These are phyloP conservation scores for Ceratobasidium sp. DNA, from an alignment of 1,284 basidiomycete genomes.

Conservation along the genomic window DNA sequence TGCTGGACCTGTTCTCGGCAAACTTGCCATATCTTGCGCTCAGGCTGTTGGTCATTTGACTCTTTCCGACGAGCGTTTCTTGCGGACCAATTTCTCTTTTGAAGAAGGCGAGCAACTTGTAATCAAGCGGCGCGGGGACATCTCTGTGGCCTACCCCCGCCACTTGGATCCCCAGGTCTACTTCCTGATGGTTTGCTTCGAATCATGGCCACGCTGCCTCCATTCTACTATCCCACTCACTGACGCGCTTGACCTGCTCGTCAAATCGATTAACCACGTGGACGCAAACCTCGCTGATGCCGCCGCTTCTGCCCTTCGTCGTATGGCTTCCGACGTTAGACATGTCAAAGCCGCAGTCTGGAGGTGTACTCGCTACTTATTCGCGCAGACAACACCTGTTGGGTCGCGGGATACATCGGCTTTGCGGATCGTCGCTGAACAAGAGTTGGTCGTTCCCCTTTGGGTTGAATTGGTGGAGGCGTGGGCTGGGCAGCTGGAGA, in stretches of 20 bases:
- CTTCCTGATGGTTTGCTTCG: conserved; percentile 80
- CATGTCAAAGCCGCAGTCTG: conserved; percentile 70
- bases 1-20: conserved; percentile 66
- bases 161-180: conserved; percentile 70
- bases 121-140: conserved; percentile 72
- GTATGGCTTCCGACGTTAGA: conserved; percentile 71
- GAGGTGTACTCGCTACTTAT: conserved; percentile 78
- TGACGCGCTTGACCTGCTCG: conserved; percentile 80
- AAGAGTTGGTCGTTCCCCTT: conserved; percentile 65
- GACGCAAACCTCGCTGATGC: conserved; percentile 77
- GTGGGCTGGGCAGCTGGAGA: conserved; percentile 63
- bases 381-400: conserved; percentile 69
- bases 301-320: conserved; percentile 72
- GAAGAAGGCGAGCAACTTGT: conserved; percentile 73
- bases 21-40: conserved; percentile 70
- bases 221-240: conserved; percentile 60
- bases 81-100: conserved; percentile 66
- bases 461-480: conserved; percentile 79
- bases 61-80: conserved; percentile 79
- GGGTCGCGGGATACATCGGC: conserved; percentile 65
- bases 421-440: conserved; percentile 65
- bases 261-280: conserved; percentile 83
- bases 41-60: conserved; percentile 78
- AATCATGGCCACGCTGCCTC: conserved; percentile 85
- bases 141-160: conserved; percentile 69